A percentile compares a stretch with the other conserved stretches of the same genome.
phyloP scores from a whole-genome alignment of 257 asterid genomes.

The Petunia secreta region DNA sequence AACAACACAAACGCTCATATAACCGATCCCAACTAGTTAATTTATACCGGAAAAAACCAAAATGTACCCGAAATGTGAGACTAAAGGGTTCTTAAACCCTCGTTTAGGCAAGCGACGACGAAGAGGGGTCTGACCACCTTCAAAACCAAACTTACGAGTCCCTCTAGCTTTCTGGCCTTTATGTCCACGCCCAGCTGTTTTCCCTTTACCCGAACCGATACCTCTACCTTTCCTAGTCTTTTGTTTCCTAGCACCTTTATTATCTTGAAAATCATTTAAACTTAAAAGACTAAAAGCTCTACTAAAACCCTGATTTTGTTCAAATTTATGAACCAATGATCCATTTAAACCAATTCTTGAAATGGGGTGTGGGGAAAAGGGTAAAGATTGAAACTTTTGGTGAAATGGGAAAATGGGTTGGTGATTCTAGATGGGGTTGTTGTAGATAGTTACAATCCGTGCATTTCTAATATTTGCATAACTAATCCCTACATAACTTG shows the following conservation, averaged over 20 bases:
- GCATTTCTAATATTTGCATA: too few relatives aligned
- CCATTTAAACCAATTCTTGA: neutral
- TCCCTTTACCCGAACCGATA: constrained; percentile 97
- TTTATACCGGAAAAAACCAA: too few relatives aligned
- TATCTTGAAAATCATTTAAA: constrained; percentile 83
- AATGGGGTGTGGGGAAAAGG: constrained; percentile 30
- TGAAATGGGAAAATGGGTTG: constrained; percentile 26
- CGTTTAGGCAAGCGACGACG: constrained; percentile 94
- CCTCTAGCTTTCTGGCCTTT: constrained; percentile 98
- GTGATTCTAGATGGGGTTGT: constrained; percentile 31
- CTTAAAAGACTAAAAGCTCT: constrained; percentile 70
- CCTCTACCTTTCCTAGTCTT: constrained; percentile 95
- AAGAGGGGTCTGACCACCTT: constrained; percentile 97
- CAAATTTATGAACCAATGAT: constrained; percentile 27
- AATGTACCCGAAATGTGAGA: constrained; percentile 81
- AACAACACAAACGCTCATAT: too few relatives aligned
- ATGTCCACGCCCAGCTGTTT: constrained; percentile 96
- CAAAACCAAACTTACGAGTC: constrained; percentile 82
- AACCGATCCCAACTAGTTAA: too few relatives aligned
- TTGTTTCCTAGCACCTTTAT: constrained; percentile 76
- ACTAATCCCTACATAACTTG: too few relatives aligned
- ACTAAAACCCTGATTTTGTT: constrained; percentile 31
- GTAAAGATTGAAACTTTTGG: constrained; percentile 19
- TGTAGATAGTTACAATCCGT: constrained; percentile 16
- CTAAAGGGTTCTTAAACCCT: constrained; percentile 83